Evolutionary conservation across 176 grass and related monocot genomes (phyloP).

Genomic region (Poa pratensis): DNA sequence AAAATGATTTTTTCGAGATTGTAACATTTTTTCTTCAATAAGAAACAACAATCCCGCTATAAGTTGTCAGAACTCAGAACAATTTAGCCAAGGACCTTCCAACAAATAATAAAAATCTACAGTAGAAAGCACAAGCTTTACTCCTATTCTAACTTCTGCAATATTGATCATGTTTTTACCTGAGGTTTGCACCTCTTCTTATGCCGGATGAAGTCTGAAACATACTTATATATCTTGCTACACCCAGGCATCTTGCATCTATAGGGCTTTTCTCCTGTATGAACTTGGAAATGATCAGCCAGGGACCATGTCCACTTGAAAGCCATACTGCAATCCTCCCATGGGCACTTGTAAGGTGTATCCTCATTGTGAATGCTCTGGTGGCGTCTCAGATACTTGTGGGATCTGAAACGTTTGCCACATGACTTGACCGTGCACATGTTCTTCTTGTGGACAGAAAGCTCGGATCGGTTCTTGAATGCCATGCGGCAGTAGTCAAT

Average conservation of each 20-base stretch:
- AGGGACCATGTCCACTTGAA: slow-evolving; percentile 78
- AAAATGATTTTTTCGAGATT: neutral
- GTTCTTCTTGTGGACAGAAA: slow-evolving; percentile 76
- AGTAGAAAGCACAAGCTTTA: slow-evolving; percentile 3
- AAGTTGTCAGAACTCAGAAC: slow-evolving; percentile 46
- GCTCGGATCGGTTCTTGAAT: slow-evolving; percentile 55
- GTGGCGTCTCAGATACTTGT: slow-evolving; percentile 65
- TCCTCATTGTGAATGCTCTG: slow-evolving; percentile 70
- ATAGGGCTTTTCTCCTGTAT: slow-evolving; percentile 72
- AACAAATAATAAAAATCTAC: slow-evolving; percentile 49
- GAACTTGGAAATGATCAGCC: slow-evolving; percentile 68
- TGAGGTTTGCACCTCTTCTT: slow-evolving; percentile 60
- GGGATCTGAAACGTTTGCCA: slow-evolving; percentile 62
- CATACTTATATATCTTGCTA: slow-evolving; percentile 64
- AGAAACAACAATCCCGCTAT: slow-evolving; percentile 38
- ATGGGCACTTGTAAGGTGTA: slow-evolving; percentile 74
- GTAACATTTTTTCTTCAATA: slow-evolving; percentile 39
- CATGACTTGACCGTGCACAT: slow-evolving; percentile 66
- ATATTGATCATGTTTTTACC: slow-evolving; percentile 44
- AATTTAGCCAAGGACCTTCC: slow-evolving; percentile 24
- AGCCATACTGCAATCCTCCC: slow-evolving; percentile 72
- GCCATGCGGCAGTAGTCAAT: slow-evolving; percentile 61
- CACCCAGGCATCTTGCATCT: slow-evolving; percentile 66
- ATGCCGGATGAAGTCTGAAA: slow-evolving; percentile 79
- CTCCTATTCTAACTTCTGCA: slow-evolving; percentile 11